Evolutionary conservation across 441 rosid species (phyloP), one percentile per base, ranked within the genome.

Genomic region (Flueggea neowawraea): DNA sequence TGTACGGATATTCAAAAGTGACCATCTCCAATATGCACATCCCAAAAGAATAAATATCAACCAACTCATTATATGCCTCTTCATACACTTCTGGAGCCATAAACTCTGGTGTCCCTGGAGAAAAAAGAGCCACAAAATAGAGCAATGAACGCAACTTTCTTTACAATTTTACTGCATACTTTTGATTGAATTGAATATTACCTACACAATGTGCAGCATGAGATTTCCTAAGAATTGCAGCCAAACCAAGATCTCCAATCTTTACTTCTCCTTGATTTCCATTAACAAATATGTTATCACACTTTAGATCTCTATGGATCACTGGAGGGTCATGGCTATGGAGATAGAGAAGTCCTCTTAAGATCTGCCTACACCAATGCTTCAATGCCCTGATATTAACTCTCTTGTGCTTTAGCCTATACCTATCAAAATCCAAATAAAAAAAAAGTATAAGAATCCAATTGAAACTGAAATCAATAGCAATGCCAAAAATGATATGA

Each of bases 61-160:
- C 99, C 56, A 91, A 62, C 73, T 95, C 98, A 69, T 91, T 89
- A 57, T 95, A 95, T 0, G 89, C 96, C 75, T 95, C 99, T 78
- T 88, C 91, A 48, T 89, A 95, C 12, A 95, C 87, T 77, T 95
- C 99, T 32, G 99, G 99, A 57, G 99, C 99, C 99, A 95, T 95
- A 59, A 95, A 95, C 80, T 95, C 99, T 11, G 96, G 97, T 16
- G 99, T 95, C 49, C 99, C 98, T 95, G 82, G 55, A 59, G 47
- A 76, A 73, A n/a, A 66, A 14, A 65, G 47, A 31, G 49, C 61
- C 63, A 15, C 33, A 65, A 56, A 6, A 31, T 17, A 2, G 39
- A 4, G 49, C 41, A 62, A n/a, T n/a, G n/a, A n/a, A 10, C 50
- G 7, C 50, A 47, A 14, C 50, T 36, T 36, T 11, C 7, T 47